Base-by-base conservation (phyloP, 768 basidiomycete genomes). In the Leccinum subgranulosum region DNA sequence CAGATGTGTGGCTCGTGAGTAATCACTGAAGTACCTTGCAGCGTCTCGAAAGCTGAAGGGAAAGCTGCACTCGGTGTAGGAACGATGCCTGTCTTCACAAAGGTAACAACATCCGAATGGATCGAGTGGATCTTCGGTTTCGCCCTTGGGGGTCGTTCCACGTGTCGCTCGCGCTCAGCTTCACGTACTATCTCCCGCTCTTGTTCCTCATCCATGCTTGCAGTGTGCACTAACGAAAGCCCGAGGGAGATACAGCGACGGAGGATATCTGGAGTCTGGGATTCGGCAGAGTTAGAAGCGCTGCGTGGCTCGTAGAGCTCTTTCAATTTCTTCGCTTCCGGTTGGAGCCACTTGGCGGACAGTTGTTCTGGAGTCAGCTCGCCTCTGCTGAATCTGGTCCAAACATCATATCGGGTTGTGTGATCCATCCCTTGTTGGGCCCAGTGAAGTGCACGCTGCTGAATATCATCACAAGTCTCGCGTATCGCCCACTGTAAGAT, bases 151-250 rank as follows among this genome's bases (percentile, higher is more conserved):
- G 23, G 46, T 15, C 46, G 46, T 25, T 47, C 46, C 12, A 47
- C 46, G 21, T 47, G 46, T 47, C 23, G 46, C 14, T 47, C 46
- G 23, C 46, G 46, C 23, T 47, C 46, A 23, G 46, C 23, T 58
- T 80, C 78, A 36, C 75, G 76, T 3, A 60, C 61, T 6, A 80
- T 68, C 55, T 81, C 78, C 33, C 78, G 66, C 60, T 81, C 79
- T 55, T 80, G 79, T 53, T 81, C 80, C 56, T 81, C 78, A 29
- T 74, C 74, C 60, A 77, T 60, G 29, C 54, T 61, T 11, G 21
- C 21, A 23, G 10, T 9, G 10, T 17, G 3, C 10, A 23, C 11
- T 10, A 12, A 23, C n/a, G 45, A 46, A 46, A 46, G 21, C 21
- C 45, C 45, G 7, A 46, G 45, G 2, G 19, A n/a, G 6, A 46